Conservation (phyloP, 2,329 filamentous ascomycete genomes). For the Stachybotrys chartarum region DNA sequence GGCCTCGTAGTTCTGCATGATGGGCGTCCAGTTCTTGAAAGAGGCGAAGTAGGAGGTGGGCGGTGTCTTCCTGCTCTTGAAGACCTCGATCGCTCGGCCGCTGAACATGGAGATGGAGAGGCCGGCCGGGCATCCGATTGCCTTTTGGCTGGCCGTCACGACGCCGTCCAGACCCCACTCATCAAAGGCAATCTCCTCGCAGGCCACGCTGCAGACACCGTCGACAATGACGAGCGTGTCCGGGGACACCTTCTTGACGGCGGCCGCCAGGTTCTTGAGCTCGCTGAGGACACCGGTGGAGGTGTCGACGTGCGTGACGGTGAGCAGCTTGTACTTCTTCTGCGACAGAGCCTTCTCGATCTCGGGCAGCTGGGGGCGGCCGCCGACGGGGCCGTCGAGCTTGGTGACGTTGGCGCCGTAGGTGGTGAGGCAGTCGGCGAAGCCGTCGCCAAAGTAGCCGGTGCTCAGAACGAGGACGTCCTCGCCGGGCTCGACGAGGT, state of each 20-base stretch:
- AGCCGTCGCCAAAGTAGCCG: constrained; percentile 94
- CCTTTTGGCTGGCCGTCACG: constrained; percentile 92
- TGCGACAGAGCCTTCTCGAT: constrained; percentile 82
- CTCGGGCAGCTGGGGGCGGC: constrained; percentile 76
- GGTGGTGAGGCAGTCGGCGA: constrained; percentile 83
- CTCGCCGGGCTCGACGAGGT: constrained; percentile 83
- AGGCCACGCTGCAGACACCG: constrained; percentile 93
- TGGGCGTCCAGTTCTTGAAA: constrained; percentile 95
- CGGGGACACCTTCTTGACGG: constrained; percentile 80
- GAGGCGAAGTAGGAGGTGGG: constrained; percentile 90
- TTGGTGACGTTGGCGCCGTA: constrained; percentile 90
- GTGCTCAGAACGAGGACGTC: constrained; percentile 89
- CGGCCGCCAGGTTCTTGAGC: constrained; percentile 72
- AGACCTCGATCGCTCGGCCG: constrained; percentile 72
- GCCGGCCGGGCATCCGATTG: constrained; percentile 89
- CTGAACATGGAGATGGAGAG: constrained; percentile 93
- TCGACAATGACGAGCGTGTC: constrained; percentile 90
- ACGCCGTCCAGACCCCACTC: constrained; percentile 91
- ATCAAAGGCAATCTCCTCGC: constrained; percentile 93
- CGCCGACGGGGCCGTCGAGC: constrained; percentile 81
- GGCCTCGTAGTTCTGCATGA: constrained; percentile 99
- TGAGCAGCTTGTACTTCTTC: constrained; percentile 91
- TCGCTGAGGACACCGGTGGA: constrained; percentile 94
- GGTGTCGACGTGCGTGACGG: constrained; percentile 94
- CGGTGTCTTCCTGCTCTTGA: constrained; percentile 73